Evolutionary conservation across 108 stramenopile genomes (phyloP), one percentile per base, ranked within the genome.

Genomic region (Fistulifera solaris): DNA sequence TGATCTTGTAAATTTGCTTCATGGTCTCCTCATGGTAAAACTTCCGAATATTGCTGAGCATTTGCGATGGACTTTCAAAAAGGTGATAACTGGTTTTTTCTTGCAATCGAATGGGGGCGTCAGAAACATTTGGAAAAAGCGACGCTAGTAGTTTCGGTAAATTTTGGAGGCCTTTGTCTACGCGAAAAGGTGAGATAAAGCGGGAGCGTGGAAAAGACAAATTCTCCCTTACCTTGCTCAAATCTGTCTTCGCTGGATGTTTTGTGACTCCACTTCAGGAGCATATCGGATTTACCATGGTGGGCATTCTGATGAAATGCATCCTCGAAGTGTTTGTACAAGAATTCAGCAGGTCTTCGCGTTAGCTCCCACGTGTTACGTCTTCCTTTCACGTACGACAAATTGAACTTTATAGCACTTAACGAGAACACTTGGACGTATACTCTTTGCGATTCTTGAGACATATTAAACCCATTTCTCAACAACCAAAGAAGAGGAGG

Each of bases 1-100:
- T 75, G 43, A 97, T 90, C 56, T 93, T 95, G 66, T 96, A 95
- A 38, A 97, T 73, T 68, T 97, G 96, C 52, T 73, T 75, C 63
- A 97, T 59, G 11, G 78, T 80, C 52, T 85, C 85, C 42, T 81
- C 77, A 16, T 72, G 65, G 60, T 94, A 91, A 59, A 74, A 90
- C 28, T 77, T 78, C 52, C 83, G 77, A 11, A 92, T 66, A 27
- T 61, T 83, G 14, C 58, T 61, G 41, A 75, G 39, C 43, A 91
- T 83, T 64, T 89, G 72, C 14, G 40, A 46, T 15, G 62, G 61
- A 24, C 70, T 76, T 53, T 79, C 76, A 67, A 81, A 83, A 38
- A 85, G 63, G 55, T 84, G 80, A 13, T 81, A 58, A 15, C 93
- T 71, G 15, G 70, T 56, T 68, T 93, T 92, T 7, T 85, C 87